A percentile compares a stretch with the other conserved stretches of the same genome.
These are phyloP conservation scores for Balakata baccata DNA, from an alignment of 345 rosid genomes.

Conservation along the genomic window DNA sequence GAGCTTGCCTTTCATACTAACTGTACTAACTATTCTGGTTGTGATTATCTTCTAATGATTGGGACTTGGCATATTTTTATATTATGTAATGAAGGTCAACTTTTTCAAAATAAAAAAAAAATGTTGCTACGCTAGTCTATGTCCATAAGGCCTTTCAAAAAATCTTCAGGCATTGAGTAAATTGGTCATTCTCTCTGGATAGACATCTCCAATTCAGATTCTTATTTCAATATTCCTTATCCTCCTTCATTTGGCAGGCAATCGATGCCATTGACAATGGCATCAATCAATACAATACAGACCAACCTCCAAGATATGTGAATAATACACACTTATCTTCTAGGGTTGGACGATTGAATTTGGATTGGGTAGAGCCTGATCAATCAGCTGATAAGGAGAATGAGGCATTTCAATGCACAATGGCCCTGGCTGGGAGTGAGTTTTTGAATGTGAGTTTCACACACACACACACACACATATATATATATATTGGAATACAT, in stretches of 20 bases:
- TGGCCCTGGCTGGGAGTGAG: slow-evolving; percentile 79
- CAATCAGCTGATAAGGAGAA: slow-evolving; percentile 88
- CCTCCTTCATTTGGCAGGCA: slow-evolving; percentile 39
- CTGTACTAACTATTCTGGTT: background rate
- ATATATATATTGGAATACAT: too few relatives aligned
- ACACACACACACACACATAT: too few relatives aligned
- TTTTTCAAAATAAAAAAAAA: background rate
- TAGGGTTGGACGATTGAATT: slow-evolving; percentile 80
- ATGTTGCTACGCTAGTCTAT: background rate
- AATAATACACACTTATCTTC: slow-evolving; percentile 80
- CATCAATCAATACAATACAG: slow-evolving; percentile 70
- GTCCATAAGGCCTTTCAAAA: background rate
- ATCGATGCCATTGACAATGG: slow-evolving; percentile 91
- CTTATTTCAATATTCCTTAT: background rate
- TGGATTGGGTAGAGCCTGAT: slow-evolving; percentile 88
- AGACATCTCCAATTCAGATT: background rate
- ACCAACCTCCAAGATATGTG: slow-evolving; percentile 82
- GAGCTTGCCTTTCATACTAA: background rate
- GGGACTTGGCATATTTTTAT: background rate
- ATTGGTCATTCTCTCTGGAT: background rate
- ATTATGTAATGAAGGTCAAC: background rate
- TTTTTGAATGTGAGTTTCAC: slow-evolving; percentile 68
- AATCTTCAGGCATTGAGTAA: background rate
- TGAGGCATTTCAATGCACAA: slow-evolving; percentile 70
- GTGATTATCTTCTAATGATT: background rate